Evolutionary conservation across 164 flowering plant species (phyloP).

Genomic region (Kingdonia uniflora): DNA sequence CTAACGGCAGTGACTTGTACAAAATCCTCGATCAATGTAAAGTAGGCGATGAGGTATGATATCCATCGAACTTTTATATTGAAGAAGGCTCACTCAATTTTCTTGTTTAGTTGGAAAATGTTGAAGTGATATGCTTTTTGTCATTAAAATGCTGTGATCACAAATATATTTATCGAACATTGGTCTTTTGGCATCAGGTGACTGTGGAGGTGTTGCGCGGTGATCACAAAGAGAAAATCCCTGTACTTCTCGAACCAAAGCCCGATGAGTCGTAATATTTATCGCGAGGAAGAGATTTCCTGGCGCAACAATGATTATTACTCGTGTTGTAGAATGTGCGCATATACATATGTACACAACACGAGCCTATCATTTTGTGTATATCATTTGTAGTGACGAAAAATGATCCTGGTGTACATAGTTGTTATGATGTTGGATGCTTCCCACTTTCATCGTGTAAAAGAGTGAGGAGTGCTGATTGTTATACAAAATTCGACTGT

Average conservation of each 20-base stretch:
- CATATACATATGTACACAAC: too few species aligned
- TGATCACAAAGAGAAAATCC: slow-evolving; percentile 80
- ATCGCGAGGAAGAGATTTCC: too few species aligned
- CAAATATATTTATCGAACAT: not conserved
- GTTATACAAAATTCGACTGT: too few species aligned
- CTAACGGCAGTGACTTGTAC: slow-evolving; percentile 89
- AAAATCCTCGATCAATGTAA: slow-evolving; percentile 94
- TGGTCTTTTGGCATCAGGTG: slow-evolving; percentile 31
- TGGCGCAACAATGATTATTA: not conserved
- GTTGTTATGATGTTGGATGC: too few species aligned
- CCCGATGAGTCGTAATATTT: slow-evolving; percentile 51
- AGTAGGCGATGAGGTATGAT: slow-evolving; percentile 73
- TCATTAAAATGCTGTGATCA: too few species aligned
- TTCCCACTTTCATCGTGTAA: too few species aligned
- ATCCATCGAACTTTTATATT: too few species aligned
- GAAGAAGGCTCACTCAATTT: not conserved
- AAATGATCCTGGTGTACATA: not conserved
- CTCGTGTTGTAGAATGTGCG: not conserved
- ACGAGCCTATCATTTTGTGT: not conserved
- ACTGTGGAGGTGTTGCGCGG: slow-evolving; percentile 89
- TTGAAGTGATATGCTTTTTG: too few species aligned
- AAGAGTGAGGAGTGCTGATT: too few species aligned
- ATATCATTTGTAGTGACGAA: not conserved
- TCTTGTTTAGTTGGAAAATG: not conserved
- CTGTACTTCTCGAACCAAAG: slow-evolving; percentile 84